These are phyloP conservation scores for Strigomonas culicis DNA, from an alignment of 208 protist species.

Conservation along the genomic window DNA sequence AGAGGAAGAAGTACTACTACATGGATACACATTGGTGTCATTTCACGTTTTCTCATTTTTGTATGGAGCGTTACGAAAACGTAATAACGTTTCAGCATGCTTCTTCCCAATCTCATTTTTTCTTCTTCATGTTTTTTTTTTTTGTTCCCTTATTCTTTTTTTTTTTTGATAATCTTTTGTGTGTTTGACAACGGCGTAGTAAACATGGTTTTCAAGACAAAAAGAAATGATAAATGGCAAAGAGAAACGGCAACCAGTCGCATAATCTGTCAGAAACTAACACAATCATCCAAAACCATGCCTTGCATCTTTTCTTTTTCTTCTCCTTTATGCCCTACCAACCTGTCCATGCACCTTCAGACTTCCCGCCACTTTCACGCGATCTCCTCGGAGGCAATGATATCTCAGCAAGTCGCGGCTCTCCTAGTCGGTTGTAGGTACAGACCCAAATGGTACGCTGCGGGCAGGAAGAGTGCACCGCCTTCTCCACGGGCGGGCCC, in stretches of 20 bases:
- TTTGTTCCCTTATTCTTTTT: neutral
- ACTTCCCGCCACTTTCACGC: too few species aligned
- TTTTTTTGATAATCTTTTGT: neutral
- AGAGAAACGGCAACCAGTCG: constrained; percentile 3
- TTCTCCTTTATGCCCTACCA: constrained; percentile 10
- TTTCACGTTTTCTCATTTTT: too few species aligned
- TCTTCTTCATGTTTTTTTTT: neutral
- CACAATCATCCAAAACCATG: constrained; percentile 12
- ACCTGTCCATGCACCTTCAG: constrained; percentile 23
- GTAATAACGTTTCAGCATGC: neutral
- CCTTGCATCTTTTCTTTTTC: constrained; percentile 9
- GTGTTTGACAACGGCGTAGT: neutral
- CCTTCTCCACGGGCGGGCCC: constrained; percentile 52
- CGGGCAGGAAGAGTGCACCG: constrained; percentile 65
- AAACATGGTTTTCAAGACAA: too few species aligned
- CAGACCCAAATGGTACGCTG: constrained; percentile 77
- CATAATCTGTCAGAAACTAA: neutral
- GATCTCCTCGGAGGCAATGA: constrained; percentile 24
- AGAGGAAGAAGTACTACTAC: neutral
- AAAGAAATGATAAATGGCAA: neutral
- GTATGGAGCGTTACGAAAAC: too few species aligned
- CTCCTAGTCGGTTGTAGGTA: constrained; percentile 58
- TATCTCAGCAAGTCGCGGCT: constrained; percentile 55
- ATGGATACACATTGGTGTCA: too few species aligned
- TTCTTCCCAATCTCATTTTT: neutral